Base-by-base conservation (phyloP, 2,329 filamentous ascomycete genomes). In the Diaporthe sp. region DNA sequence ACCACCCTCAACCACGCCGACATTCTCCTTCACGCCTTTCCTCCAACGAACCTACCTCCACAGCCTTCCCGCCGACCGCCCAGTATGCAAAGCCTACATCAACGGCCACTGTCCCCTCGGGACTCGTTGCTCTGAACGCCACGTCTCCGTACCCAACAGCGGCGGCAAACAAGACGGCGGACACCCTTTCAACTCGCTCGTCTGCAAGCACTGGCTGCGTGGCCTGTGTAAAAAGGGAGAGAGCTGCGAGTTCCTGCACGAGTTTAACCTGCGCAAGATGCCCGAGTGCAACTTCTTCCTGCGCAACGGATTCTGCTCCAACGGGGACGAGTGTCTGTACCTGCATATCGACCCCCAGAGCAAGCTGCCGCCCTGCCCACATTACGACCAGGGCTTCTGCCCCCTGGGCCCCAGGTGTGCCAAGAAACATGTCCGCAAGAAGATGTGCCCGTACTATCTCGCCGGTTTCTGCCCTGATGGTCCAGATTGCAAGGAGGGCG, bases 181-280 rank as follows among this genome's bases (percentile, higher is more conserved):
- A 45, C 71, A 73, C 42, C 66, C 75, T 19, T 93, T 93, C 82
- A 94, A 93, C 85, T 94, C 90, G 81, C 91, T 98, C 22, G 96
- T 99, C 76, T 99, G 97, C 91, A 99, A 99, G 87, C 97, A 98
- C 88, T 98, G 97, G 92, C 92, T 98, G 81, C 94, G 97, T 77
- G 96, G 96, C 0, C 91, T 99, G 28, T 99, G 97, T 89, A 99
- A 99, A 83, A 98, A 98, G 85, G 97, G 96, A 80, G 93, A 98
- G 82, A 91, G 92, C 78, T 99, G 97, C 91, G 97, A 99, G 87
- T 99, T 98, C 81, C 88, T 98, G 66, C 97, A 99, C 88, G 97
- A 98, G 85, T 99, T 98, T 88, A 98, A 99, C 85, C 90, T 99
- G 79, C 92, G 97, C 77, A 96, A 97, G 84, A 98, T 98, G 95